These are phyloP conservation scores for Phialophora verrucosa DNA, from an alignment of 2,329 filamentous ascomycete species.

Conservation along the genomic window DNA sequence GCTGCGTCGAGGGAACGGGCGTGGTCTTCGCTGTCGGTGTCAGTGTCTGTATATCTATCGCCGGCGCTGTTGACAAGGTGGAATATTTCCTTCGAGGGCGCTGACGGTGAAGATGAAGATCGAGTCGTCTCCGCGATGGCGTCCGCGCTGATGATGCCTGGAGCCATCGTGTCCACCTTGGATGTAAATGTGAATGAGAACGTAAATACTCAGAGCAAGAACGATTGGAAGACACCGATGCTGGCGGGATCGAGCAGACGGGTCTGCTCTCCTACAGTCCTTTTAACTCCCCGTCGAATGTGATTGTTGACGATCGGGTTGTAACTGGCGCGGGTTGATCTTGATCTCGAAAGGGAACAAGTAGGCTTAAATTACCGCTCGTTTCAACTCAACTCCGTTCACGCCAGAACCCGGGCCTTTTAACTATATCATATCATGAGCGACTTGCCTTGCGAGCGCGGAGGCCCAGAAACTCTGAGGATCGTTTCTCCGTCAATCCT, in stretches of 20 bases:
- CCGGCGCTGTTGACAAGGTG: neutral
- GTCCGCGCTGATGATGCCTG: constrained; percentile 15
- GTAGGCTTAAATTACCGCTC: too few species aligned
- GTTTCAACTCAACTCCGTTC: too few species aligned
- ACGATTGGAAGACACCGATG: neutral
- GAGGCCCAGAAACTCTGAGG: neutral
- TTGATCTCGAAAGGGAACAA: too few species aligned
- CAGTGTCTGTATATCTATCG: neutral
- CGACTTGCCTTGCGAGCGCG: too few species aligned
- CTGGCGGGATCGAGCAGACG: too few species aligned
- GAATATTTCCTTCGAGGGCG: neutral
- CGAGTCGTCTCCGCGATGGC: neutral
- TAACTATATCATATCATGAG: too few species aligned
- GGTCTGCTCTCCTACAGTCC: neutral
- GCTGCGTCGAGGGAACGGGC: constrained; percentile 61
- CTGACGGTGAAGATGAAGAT: neutral
- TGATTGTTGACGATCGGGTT: too few species aligned
- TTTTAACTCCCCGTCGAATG: neutral
- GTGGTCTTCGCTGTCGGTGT: constrained; percentile 47
- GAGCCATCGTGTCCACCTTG: constrained; percentile 19
- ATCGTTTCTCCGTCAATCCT: neutral
- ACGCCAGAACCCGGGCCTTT: too few species aligned
- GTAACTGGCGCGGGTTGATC: too few species aligned
- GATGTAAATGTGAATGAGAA: neutral
- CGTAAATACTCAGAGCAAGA: neutral